phyloP scores from a whole-genome alignment of 306 rosid genomes.

The Carpinus fangiana region DNA sequence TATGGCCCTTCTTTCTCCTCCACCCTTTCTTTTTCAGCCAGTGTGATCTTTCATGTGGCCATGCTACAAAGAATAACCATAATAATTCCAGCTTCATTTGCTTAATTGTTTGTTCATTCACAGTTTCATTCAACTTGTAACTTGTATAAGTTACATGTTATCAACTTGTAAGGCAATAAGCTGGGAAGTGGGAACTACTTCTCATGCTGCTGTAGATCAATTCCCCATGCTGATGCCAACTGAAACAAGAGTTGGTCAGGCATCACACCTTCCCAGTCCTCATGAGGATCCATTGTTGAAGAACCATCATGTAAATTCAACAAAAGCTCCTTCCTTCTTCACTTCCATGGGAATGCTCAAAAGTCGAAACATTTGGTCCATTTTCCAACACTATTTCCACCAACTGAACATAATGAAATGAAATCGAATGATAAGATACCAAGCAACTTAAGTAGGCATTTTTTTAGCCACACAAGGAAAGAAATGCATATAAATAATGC shows the following conservation, averaged over 20 bases:
- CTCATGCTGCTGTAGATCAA: constrained; percentile 72
- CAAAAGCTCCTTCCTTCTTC: constrained; percentile 69
- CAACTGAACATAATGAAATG: constrained; percentile 56
- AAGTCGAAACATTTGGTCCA: constrained; percentile 49
- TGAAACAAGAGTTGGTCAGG: constrained; percentile 84
- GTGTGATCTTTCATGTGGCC: not conserved
- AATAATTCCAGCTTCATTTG: not conserved
- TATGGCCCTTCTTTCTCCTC: not conserved
- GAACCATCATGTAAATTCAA: constrained; percentile 84
- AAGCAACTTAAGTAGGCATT: not conserved
- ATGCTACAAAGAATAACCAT: not conserved
- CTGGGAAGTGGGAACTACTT: constrained; percentile 27
- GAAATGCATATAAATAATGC: no score
- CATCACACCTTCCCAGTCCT: constrained; percentile 85
- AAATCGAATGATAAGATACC: constrained; percentile 13
- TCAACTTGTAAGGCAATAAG: not conserved
- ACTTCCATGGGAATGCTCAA: constrained; percentile 64
- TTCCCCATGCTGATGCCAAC: constrained; percentile 88
- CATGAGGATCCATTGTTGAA: constrained; percentile 57
- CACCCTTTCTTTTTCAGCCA: not conserved
- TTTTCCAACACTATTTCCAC: constrained; percentile 73
- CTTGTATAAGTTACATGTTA: not conserved
- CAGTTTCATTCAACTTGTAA: not conserved
- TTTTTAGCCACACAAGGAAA: not conserved
- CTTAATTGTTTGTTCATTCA: not conserved